A percentile compares a stretch with the other conserved stretches of the same genome.
Conservation (phyloP, 345 rosid species). For the Durio zibethinus region DNA sequence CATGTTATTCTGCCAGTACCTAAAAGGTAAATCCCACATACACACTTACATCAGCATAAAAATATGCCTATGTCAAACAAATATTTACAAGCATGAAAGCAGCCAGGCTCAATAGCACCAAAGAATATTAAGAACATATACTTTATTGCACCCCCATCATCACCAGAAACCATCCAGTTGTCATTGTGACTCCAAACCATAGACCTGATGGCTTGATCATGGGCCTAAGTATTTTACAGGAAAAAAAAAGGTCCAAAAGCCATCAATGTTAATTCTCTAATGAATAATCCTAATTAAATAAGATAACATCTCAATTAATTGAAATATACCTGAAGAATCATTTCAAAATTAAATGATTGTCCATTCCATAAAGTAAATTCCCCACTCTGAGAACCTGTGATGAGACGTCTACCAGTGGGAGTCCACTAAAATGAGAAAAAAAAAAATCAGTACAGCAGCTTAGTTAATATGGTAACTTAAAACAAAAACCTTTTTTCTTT, state of each 20-base stretch:
- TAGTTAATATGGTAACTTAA: not conserved
- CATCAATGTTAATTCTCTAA: conserved; percentile 5
- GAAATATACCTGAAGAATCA: conserved; percentile 82
- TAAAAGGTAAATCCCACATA: conserved; percentile 22
- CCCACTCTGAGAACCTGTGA: conserved; percentile 95
- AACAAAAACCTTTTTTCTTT: not conserved
- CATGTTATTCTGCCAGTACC: conserved; percentile 99
- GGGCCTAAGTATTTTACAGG: conserved; percentile 53
- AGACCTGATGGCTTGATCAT: conserved; percentile 97
- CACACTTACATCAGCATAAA: conserved; percentile 3
- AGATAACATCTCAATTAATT: conserved; percentile 1
- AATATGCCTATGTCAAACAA: not conserved
- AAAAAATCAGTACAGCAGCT: not conserved
- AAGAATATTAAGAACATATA: conserved; percentile 15
- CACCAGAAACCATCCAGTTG: conserved; percentile 98
- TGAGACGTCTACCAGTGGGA: conserved; percentile 93
- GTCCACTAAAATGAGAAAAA: conserved; percentile 68
- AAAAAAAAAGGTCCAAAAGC: not conserved
- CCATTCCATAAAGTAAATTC: conserved; percentile 99
- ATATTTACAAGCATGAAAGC: not conserved
- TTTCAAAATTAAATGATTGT: conserved; percentile 93
- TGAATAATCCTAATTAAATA: not conserved
- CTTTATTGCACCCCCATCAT: conserved; percentile 96
- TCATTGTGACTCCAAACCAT: conserved; percentile 99
- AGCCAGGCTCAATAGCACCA: not conserved